These are phyloP conservation scores for Lunasporangiospora selenospora DNA, from an alignment of 192 early-diverging fungal genomes.

Conservation along the genomic window DNA sequence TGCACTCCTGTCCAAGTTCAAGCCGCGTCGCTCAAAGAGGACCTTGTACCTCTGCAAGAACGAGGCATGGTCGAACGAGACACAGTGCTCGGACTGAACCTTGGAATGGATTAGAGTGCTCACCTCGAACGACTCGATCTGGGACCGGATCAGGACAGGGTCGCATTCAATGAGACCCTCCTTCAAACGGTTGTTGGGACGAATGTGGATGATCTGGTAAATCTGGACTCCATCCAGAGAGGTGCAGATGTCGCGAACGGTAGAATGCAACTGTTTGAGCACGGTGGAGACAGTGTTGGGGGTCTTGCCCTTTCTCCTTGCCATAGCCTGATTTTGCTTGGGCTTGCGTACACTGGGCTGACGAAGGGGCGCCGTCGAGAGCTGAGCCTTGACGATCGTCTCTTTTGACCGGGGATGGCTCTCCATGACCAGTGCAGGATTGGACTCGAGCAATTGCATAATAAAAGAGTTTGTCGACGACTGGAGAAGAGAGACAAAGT, in stretches of 20 bases:
- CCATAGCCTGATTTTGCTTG: slow-evolving; percentile 44
- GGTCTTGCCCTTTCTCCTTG: slow-evolving; percentile 29
- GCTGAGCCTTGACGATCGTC: slow-evolving; percentile 79
- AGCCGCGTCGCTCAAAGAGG: slow-evolving; percentile 51
- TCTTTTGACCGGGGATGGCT: slow-evolving; percentile 74
- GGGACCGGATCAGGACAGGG: slow-evolving; percentile 29
- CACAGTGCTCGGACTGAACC: slow-evolving; percentile 62
- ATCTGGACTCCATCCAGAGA: slow-evolving; percentile 78
- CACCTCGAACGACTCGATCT: slow-evolving; percentile 33
- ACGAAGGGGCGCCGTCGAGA: slow-evolving; percentile 76
- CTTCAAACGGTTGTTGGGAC: slow-evolving; percentile 65
- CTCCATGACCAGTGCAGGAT: slow-evolving; percentile 73
- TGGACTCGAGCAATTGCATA: slow-evolving; percentile 72
- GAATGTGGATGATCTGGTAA: slow-evolving; percentile 87
- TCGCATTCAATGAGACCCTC: slow-evolving; percentile 41
- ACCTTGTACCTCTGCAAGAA: slow-evolving; percentile 76
- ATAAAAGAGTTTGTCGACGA: slow-evolving; percentile 76
- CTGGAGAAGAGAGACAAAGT: slow-evolving; percentile 86
- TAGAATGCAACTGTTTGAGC: slow-evolving; percentile 64
- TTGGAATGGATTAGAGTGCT: slow-evolving; percentile 21
- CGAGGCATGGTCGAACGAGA: slow-evolving; percentile 69
- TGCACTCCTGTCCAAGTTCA: slow-evolving; percentile 8
- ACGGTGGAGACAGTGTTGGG: slow-evolving; percentile 57
- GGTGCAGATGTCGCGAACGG: slow-evolving; percentile 80
- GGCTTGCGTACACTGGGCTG: slow-evolving; percentile 70